phyloP scores from a whole-genome alignment of 108 stramenopile genomes.

The Nannochloropsis salina region DNA sequence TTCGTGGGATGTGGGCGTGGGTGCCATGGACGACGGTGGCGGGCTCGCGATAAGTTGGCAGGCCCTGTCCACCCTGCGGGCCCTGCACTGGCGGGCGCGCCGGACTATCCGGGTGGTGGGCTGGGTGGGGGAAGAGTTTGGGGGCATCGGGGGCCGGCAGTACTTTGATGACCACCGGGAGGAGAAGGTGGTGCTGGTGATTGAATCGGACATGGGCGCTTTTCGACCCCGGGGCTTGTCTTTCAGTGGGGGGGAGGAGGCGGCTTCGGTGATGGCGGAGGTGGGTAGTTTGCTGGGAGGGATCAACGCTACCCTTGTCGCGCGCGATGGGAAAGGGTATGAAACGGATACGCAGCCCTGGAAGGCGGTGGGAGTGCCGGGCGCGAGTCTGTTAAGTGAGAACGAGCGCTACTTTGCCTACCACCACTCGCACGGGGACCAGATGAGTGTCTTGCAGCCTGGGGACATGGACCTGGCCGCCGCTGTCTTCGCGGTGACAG shows the following conservation, averaged over 20 bases:
- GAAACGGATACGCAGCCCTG: slow-evolving; percentile 4
- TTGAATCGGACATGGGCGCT: background rate
- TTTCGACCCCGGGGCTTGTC: background rate
- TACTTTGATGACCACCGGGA: background rate
- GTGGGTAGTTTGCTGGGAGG: background rate
- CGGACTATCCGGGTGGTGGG: background rate
- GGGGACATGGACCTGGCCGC: slow-evolving; percentile 13
- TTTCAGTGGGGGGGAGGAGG: background rate
- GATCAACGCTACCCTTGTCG: background rate
- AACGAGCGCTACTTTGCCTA: background rate
- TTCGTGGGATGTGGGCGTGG: background rate
- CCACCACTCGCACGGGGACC: background rate
- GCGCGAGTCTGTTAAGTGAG: background rate
- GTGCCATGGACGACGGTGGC: background rate
- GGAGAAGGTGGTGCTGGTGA: background rate
- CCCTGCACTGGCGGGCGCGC: background rate
- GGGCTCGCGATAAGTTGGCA: background rate
- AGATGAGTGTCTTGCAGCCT: background rate
- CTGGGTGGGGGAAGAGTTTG: slow-evolving; percentile 1
- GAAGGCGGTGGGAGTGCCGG: background rate
- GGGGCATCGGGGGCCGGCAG: background rate
- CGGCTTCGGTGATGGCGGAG: background rate
- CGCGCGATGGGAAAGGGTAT: background rate
- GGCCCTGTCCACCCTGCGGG: background rate
- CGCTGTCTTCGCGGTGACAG: background rate